Evolutionary conservation across 176 grass and related monocot species (phyloP).

Genomic region (Luzula sylvatica): DNA sequence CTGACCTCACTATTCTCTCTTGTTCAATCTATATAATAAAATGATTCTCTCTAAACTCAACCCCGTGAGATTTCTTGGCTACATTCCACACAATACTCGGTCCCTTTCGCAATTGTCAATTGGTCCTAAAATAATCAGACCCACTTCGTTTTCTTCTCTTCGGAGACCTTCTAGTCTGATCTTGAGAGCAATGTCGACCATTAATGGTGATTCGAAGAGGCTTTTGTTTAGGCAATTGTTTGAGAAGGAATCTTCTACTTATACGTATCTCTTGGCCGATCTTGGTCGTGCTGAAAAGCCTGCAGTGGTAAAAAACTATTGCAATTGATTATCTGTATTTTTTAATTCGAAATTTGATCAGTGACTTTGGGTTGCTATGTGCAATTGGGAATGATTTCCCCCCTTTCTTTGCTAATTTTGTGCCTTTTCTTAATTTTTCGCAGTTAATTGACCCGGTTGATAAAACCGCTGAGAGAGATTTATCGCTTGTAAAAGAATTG

Average conservation of each 20-base stretch:
- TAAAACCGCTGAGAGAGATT: constrained; percentile 73
- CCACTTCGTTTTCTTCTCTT: not conserved
- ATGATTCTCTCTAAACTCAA: not conserved
- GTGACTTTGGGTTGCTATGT: not conserved
- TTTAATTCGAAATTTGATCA: not conserved
- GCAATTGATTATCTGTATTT: not conserved
- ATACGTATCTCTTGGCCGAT: constrained; percentile 96
- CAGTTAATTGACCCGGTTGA: constrained; percentile 85
- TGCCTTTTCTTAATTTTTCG: constrained; percentile 14
- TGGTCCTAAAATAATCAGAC: not conserved
- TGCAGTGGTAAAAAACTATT: constrained; percentile 59
- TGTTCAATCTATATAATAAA: not conserved
- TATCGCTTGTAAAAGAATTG: constrained; percentile 76
- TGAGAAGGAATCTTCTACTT: constrained; percentile 89
- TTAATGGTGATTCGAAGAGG: constrained; percentile 31
- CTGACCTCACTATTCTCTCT: too few relatives aligned
- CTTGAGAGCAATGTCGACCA: constrained; percentile 42
- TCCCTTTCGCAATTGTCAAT: not conserved
- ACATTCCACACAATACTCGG: not conserved
- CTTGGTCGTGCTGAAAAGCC: constrained; percentile 59
- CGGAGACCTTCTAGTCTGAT: not conserved
- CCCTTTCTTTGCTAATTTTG: not conserved
- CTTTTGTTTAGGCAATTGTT: constrained; percentile 86
- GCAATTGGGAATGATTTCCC: not conserved
- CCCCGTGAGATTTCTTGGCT: not conserved